A percentile compares a stretch with the other conserved stretches of the same genome.
Evolutionary conservation across 164 flowering plant species (phyloP).

Genomic region (Nelumbo lutea): DNA sequence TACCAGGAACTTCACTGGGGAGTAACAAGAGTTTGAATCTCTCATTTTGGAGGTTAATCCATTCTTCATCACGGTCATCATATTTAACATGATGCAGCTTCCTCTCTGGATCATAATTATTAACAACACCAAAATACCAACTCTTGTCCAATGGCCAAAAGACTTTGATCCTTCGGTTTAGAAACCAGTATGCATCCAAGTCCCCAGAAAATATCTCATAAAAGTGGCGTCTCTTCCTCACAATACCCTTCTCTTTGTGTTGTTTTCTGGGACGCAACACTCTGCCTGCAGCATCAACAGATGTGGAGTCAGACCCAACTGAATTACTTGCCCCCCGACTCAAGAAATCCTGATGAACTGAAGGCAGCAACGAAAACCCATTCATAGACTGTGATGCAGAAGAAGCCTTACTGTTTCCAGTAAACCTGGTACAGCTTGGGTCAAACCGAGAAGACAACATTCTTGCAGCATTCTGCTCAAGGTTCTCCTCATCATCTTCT

Average conservation of each 20-base stretch:
- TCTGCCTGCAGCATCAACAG: slow-evolving; percentile 53
- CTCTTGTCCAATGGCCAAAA: slow-evolving; percentile 95
- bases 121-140: slow-evolving; percentile 89
- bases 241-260: slow-evolving; percentile 35
- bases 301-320: slow-evolving; percentile 33
- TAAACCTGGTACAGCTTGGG: slow-evolving; percentile 69
- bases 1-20: slow-evolving; percentile 74
- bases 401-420: slow-evolving; percentile 29
- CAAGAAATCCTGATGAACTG: slow-evolving; percentile 24
- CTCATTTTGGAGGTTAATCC: slow-evolving; percentile 77
- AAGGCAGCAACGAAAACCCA: slow-evolving; percentile 27
- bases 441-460: slow-evolving; percentile 98
- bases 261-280: slow-evolving; percentile 69
- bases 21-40: slow-evolving; percentile 79
- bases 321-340: slow-evolving; percentile 17
- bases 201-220: slow-evolving; percentile 58
- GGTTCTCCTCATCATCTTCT: slow-evolving; percentile 83
- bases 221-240: slow-evolving; percentile 77
- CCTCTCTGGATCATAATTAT: slow-evolving; percentile 51
- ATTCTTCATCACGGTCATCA: slow-evolving; percentile 97
- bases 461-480: slow-evolving; percentile 96
- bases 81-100: slow-evolving; percentile 88
- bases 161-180: slow-evolving; percentile 74
- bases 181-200: slow-evolving; percentile 67
- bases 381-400: slow-evolving; percentile 28